Evolutionary conservation across 73 alveolate species (phyloP), one percentile per base, ranked within the genome.

Genomic region (Diophrys sp.): DNA sequence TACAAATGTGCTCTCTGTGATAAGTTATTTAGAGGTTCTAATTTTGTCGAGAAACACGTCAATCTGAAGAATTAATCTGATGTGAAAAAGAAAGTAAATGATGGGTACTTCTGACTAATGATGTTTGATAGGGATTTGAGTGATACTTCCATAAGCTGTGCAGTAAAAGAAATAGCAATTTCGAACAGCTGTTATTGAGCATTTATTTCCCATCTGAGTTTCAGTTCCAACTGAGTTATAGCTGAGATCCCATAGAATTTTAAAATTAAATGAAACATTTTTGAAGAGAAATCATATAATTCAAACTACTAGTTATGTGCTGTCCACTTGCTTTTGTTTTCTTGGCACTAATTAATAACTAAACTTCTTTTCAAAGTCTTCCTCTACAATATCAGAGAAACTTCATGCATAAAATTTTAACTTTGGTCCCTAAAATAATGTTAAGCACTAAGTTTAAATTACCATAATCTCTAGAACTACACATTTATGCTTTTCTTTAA

Each of bases 361-460:
- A 54, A 56, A 82, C 75, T 82, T 82, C 74, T 82, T 82, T 28
- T 82, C 75, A 54, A 82, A 82, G 70, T 82, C 90, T 11, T 14
- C 29, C 18, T 72, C 70, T 32, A 53, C 11, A 2, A 72, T 29
- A 27, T 85, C 83, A 26, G 70, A 79, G 54, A 56, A 34, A 26
- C 88, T 27, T 84, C 86, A 67, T 75, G 83, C 83, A 85, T 78
- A 0, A 85, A 81, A 62, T 82, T 78, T 18, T 79, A 30, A 34
- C 14, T 67, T 91, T 89, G 0, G 91, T 93, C n/a, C 98, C 98
- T 33, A 93, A 84, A 97, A 93, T 93, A 93, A 93, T 93, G 74
- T 93, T 88, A 25, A 93, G 69, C 1, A 93, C 96, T 28, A 91
- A 70, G 71, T 93, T 91, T 94, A 95, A 93, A 57, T 91, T 92